Evolutionary conservation across 1,284 basidiomycete species (phyloP).

Genomic region (Sporisorium iseilematis-ciliati): DNA sequence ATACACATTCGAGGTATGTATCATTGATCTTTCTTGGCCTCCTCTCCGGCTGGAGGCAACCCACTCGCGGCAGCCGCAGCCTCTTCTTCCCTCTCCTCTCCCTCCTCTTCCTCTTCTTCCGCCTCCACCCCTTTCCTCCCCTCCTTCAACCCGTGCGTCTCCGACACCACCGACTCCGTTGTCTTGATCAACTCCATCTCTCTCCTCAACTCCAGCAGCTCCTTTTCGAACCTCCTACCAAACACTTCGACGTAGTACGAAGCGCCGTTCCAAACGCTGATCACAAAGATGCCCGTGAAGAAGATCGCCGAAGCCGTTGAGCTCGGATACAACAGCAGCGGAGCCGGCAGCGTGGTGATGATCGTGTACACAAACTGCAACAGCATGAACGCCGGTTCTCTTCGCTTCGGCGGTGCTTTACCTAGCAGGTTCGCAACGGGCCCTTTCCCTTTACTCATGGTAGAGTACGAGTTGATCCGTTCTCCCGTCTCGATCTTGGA

Average conservation of each 20-base stretch:
- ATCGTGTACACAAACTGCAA: constrained; percentile 79
- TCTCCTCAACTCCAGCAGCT: constrained; percentile 35
- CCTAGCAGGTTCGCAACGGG: constrained; percentile 58
- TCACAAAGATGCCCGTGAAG: constrained; percentile 71
- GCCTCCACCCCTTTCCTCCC: neutral
- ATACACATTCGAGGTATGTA: neutral
- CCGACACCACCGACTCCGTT: constrained; percentile 26
- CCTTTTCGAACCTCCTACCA: constrained; percentile 58
- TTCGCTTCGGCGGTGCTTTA: constrained; percentile 43
- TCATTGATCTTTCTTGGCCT: constrained; percentile 29
- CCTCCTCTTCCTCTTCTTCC: neutral
- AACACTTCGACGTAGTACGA: constrained; percentile 74
- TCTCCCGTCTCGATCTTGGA: constrained; percentile 56
- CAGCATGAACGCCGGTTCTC: constrained; percentile 57
- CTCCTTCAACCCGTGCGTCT: neutral
- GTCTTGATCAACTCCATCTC: constrained; percentile 43
- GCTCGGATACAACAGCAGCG: constrained; percentile 83
- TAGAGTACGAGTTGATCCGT: constrained; percentile 58
- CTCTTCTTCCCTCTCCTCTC: constrained; percentile 9
- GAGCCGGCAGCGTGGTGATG: constrained; percentile 85
- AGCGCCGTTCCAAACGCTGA: constrained; percentile 56
- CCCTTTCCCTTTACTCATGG: constrained; percentile 59
- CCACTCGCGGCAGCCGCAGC: constrained; percentile 34
- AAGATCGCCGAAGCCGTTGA: constrained; percentile 81
- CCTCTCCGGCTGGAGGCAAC: constrained; percentile 13